Conservation (phyloP, 192 early-diverging fungal genomes). For the Globomyces pollinis-pini region DNA sequence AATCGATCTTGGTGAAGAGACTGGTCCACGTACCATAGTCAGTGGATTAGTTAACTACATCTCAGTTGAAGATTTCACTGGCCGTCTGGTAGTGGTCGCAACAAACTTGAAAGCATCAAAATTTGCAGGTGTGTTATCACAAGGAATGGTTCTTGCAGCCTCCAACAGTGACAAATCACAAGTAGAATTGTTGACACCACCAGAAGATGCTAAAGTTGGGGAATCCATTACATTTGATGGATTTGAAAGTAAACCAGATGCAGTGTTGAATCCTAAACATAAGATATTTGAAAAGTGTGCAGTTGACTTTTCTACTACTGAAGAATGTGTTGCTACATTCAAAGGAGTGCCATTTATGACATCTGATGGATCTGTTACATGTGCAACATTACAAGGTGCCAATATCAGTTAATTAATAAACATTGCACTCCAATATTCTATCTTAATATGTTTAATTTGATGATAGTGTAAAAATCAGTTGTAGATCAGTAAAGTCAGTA, state of each 20-base stretch:
- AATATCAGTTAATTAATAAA: conserved; percentile 16
- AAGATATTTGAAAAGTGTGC: conserved; percentile 56
- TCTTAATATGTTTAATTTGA: no score
- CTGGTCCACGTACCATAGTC: conserved; percentile 59
- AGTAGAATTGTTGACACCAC: conserved; percentile 52
- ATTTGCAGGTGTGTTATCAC: conserved; percentile 53
- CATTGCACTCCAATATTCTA: no score
- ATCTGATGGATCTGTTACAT: conserved; percentile 34
- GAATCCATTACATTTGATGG: conserved; percentile 50
- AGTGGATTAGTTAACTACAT: conserved; percentile 54
- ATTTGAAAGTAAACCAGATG: conserved; percentile 32
- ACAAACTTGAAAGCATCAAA: conserved; percentile 58
- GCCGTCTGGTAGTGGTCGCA: conserved; percentile 48
- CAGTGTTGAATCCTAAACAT: conserved; percentile 55
- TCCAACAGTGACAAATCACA: conserved; percentile 41
- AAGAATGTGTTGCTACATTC: conserved; percentile 40
- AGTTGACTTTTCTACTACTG: conserved; percentile 37
- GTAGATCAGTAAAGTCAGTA: no score
- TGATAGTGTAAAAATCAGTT: no score
- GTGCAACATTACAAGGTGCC: conserved; percentile 9
- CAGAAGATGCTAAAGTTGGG: conserved; percentile 40
- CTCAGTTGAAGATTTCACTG: conserved; percentile 46
- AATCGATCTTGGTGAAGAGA: conserved; percentile 52
- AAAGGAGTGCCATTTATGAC: conserved; percentile 48
- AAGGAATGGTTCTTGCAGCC: conserved; percentile 61